A percentile compares a stretch with the other conserved stretches of the same genome.
Conservation (phyloP, 805 yeast genomes). For the Metschnikowia noctiluminum region DNA sequence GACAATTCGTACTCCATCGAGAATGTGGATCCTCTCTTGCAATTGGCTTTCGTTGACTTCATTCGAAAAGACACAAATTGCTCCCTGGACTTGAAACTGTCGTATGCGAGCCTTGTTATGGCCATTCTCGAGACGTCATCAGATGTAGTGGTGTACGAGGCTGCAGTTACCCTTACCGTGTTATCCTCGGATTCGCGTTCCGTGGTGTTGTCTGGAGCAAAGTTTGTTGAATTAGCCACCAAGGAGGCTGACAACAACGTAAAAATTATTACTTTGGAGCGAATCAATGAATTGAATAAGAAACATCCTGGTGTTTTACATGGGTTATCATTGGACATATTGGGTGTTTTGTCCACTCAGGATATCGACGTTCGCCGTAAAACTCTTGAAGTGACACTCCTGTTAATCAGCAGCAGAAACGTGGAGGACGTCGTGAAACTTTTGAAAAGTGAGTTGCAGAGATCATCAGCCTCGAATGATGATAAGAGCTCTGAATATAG, state of each 20-base stretch:
- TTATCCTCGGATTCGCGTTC: slow-evolving; percentile 61
- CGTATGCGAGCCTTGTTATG: slow-evolving; percentile 68
- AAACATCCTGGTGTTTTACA: slow-evolving; percentile 80
- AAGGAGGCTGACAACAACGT: slow-evolving; percentile 95
- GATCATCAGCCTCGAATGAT: slow-evolving; percentile 64
- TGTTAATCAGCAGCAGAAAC: slow-evolving; percentile 78
- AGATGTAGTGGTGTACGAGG: slow-evolving; percentile 81
- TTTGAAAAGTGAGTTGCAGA: slow-evolving; percentile 85
- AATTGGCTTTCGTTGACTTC: slow-evolving; percentile 87
- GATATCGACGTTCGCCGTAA: slow-evolving; percentile 88
- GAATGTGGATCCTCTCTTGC: slow-evolving; percentile 75
- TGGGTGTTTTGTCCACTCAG: slow-evolving; percentile 81
- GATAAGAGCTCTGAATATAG: slow-evolving; percentile 86
- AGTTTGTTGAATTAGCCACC: slow-evolving; percentile 82
- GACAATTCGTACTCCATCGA: slow-evolving; percentile 59
- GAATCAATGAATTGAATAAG: slow-evolving; percentile 71
- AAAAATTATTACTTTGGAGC: slow-evolving; percentile 85
- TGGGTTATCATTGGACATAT: slow-evolving; percentile 78
- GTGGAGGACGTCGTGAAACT: slow-evolving; percentile 92
- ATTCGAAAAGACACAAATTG: slow-evolving; percentile 63
- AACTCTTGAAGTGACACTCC: slow-evolving; percentile 81
- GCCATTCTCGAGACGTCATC: slow-evolving; percentile 71
- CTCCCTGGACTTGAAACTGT: slow-evolving; percentile 60
- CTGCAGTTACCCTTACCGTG: slow-evolving; percentile 73
- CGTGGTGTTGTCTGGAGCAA: slow-evolving; percentile 74